Conservation (phyloP, 2,329 filamentous ascomycete species). For the Neonectria neomacrospora region DNA sequence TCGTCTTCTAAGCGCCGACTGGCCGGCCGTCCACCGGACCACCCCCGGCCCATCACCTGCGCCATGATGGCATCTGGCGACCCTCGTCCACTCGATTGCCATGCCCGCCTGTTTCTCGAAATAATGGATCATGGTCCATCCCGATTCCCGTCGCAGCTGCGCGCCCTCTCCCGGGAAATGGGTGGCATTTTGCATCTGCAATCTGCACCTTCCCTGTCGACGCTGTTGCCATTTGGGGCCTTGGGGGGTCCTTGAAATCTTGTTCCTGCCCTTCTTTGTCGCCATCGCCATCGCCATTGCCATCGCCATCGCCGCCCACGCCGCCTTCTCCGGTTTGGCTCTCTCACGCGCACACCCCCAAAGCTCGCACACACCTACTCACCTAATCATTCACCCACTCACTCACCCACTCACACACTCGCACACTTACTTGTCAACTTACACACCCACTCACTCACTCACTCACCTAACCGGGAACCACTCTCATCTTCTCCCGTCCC, state of each 20-base stretch:
- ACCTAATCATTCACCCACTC: slow-evolving; percentile 1
- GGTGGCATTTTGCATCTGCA: slow-evolving; percentile 18
- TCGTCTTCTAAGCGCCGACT: slow-evolving; percentile 51
- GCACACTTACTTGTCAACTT: too few species aligned
- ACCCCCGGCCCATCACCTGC: slow-evolving; percentile 50
- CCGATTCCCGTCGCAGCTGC: slow-evolving; percentile 13
- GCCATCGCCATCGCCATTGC: slow-evolving; percentile 8
- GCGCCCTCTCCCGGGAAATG: slow-evolving; percentile 17
- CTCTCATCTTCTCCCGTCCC: slow-evolving; percentile 23
- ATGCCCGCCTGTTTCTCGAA: slow-evolving; percentile 35
- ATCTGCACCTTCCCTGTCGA: slow-evolving; percentile 5
- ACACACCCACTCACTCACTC: slow-evolving; percentile 10
- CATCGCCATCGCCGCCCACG: slow-evolving; percentile 1
- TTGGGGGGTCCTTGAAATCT: slow-evolving; percentile 3
- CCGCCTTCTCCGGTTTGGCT: neutral
- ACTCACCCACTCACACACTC: slow-evolving; percentile 11
- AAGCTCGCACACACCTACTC: slow-evolving; percentile 2
- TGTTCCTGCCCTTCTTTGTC: neutral
- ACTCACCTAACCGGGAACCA: slow-evolving; percentile 20
- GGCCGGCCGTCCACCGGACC: slow-evolving; percentile 41
- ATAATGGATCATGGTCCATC: slow-evolving; percentile 4
- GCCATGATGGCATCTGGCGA: slow-evolving; percentile 40
- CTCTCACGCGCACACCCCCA: neutral
- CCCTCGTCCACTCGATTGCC: slow-evolving; percentile 42
- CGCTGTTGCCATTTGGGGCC: slow-evolving; percentile 6